Percentiles rank a stretch among this genome's conserved stretches.
These are phyloP conservation scores for Eucommia ulmoides DNA, from an alignment of 257 asterid species.

Conservation along the genomic window DNA sequence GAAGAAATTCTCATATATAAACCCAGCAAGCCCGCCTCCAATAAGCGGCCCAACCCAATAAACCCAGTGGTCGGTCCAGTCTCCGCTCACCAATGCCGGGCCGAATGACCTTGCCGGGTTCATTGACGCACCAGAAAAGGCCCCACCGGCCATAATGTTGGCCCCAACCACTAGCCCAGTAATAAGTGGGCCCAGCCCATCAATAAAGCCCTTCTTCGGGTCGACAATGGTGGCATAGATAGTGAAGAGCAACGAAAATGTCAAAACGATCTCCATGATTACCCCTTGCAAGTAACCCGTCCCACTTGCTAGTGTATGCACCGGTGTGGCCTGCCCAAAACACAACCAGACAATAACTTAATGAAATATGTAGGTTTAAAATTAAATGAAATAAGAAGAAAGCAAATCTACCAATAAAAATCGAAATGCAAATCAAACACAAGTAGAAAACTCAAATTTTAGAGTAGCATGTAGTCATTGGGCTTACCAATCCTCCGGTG, in stretches of 20 bases:
- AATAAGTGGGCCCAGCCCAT: conserved; percentile 75
- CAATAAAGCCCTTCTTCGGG: conserved; percentile 74
- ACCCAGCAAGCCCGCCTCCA: conserved; percentile 89
- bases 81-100: conserved; percentile 76
- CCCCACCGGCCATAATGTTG: conserved; percentile 88
- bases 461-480: too few species aligned
- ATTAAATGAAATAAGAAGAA: too few species aligned
- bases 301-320: conserved; percentile 69
- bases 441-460: too few species aligned
- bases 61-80: conserved; percentile 92
- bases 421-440: too few species aligned
- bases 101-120: conserved; percentile 94
- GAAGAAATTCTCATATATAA: conserved; percentile 65
- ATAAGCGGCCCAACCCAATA: conserved; percentile 92
- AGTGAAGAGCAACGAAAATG: conserved; percentile 71
- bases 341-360: neutral
- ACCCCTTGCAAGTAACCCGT: conserved; percentile 54
- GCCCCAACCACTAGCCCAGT: conserved; percentile 91
- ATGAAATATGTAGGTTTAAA: too few species aligned
- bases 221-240: conserved; percentile 89
- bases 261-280: conserved; percentile 71
- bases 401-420: too few species aligned
- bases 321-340: conserved; percentile 47
- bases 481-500: conserved; percentile 74
- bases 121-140: conserved; percentile 91